These are phyloP conservation scores for Glaciozyma antarctica DNA, from an alignment of 768 basidiomycete genomes.

Conservation along the genomic window DNA sequence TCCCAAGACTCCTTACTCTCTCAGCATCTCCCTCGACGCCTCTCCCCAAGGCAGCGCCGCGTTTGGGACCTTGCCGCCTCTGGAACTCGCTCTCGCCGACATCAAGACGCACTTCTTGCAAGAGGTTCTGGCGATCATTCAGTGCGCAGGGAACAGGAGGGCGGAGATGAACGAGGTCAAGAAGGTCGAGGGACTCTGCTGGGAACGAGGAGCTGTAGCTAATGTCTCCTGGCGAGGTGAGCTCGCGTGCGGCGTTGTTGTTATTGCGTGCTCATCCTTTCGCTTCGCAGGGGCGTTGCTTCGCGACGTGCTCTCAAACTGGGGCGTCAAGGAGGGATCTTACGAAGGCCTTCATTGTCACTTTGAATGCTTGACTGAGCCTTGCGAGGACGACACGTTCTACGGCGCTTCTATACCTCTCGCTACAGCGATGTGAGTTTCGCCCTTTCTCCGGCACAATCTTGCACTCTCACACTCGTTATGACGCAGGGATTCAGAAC, in stretches of 20 bases:
- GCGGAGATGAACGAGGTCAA: conserved; percentile 21
- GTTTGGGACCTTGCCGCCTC: background rate
- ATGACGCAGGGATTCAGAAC: conserved; percentile 4
- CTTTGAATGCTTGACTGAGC: conserved; percentile 11
- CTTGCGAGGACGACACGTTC: conserved; percentile 19
- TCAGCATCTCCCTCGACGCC: conserved; percentile 31
- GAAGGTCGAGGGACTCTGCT: conserved; percentile 19
- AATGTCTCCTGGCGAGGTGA: background rate
- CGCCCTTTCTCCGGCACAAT: background rate
- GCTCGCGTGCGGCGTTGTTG: background rate
- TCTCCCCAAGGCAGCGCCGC: conserved; percentile 7
- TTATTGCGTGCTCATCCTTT: background rate
- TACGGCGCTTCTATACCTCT: conserved; percentile 18
- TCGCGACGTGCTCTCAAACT: background rate
- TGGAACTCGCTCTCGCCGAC: conserved; percentile 34
- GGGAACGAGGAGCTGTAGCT: conserved; percentile 1
- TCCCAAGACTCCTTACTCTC: conserved; percentile 30
- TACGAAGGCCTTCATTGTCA: conserved; percentile 9
- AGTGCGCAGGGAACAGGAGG: conserved; percentile 39
- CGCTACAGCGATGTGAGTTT: conserved; percentile 11
- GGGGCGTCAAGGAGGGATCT: background rate
- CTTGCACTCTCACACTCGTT: too few relatives aligned
- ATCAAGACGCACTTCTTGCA: conserved; percentile 22
- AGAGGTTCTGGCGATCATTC: conserved; percentile 49
- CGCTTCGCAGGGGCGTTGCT: conserved; percentile 1